phyloP scores from a whole-genome alignment of 192 early-diverging fungal species.

The Coemansia reversa region DNA sequence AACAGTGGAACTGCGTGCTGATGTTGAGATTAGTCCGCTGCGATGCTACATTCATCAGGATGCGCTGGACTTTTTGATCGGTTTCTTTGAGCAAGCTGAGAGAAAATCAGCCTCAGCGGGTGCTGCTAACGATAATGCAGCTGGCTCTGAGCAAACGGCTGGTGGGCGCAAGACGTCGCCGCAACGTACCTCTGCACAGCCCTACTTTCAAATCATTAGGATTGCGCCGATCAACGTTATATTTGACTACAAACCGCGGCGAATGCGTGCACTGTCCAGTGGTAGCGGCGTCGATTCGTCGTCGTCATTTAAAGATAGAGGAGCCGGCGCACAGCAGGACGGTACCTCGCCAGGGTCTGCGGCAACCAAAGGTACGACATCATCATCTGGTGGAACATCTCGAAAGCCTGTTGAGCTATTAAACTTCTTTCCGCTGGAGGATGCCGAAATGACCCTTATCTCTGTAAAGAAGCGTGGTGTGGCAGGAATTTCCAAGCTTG shows the following conservation, averaged over 20 bases:
- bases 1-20: conserved; percentile 46
- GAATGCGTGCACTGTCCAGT: conserved; percentile 63
- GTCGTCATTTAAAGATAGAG: neutral
- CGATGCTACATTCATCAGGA: conserved; percentile 93
- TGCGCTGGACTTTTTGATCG: conserved; percentile 76
- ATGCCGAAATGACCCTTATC: conserved; percentile 83
- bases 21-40: conserved; percentile 73
- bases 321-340: neutral
- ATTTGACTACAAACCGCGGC: conserved; percentile 97
- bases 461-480: conserved; percentile 77
- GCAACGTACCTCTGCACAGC: conserved; percentile 17
- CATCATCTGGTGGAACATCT: neutral
- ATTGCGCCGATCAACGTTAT: conserved; percentile 78
- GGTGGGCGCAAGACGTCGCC: conserved; percentile 9
- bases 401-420: conserved; percentile 59
- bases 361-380: neutral
- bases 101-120: neutral
- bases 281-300: neutral
- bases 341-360: neutral
- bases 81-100: conserved; percentile 65
- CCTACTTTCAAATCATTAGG: conserved; percentile 62
- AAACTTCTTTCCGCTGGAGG: conserved; percentile 92
- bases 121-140: neutral
- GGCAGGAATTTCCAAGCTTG: conserved; percentile 64
- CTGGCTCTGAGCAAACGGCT: neutral